Evolutionary conservation across 768 basidiomycete species (phyloP).

Genomic region (Polyporus arcularius): DNA sequence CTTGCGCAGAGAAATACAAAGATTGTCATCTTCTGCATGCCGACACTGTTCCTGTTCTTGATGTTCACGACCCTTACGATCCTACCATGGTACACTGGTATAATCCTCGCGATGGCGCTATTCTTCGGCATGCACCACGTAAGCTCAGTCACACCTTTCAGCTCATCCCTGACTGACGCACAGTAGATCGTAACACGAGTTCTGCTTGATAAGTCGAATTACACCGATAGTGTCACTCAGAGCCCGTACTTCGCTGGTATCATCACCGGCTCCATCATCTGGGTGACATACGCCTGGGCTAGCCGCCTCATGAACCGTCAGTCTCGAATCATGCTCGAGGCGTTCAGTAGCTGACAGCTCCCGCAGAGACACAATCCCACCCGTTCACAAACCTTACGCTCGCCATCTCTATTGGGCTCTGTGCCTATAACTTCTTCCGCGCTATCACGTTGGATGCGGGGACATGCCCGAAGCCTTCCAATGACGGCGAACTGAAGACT

Average conservation of each 20-base stretch:
- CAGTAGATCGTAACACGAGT: constrained; percentile 80
- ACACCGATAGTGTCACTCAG: constrained; percentile 80
- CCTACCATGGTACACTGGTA: constrained; percentile 88
- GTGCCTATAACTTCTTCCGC: constrained; percentile 89
- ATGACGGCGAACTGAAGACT: constrained; percentile 84
- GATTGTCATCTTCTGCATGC: constrained; percentile 75
- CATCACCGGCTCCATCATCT: constrained; percentile 80
- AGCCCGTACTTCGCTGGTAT: constrained; percentile 95
- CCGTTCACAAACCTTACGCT: constrained; percentile 78
- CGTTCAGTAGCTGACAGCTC: neutral
- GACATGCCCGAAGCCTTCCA: constrained; percentile 75
- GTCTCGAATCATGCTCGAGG: neutral
- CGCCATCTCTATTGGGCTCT: constrained; percentile 66
- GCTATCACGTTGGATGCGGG: constrained; percentile 90
- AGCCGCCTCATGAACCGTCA: constrained; percentile 73
- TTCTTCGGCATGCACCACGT: constrained; percentile 96
- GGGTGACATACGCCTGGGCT: constrained; percentile 85
- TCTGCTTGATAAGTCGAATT: constrained; percentile 76
- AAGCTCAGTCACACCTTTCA: constrained; percentile 28
- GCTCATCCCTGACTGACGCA: constrained; percentile 19
- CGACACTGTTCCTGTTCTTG: constrained; percentile 75
- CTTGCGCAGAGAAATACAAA: constrained; percentile 72
- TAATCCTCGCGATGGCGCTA: constrained; percentile 80
- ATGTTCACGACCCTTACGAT: constrained; percentile 84
- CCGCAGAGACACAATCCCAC: constrained; percentile 73